A percentile compares a stretch with the other conserved stretches of the same genome.
Conservation (phyloP, 805 yeast species). For the Sungouiozyma ichnusensis region DNA sequence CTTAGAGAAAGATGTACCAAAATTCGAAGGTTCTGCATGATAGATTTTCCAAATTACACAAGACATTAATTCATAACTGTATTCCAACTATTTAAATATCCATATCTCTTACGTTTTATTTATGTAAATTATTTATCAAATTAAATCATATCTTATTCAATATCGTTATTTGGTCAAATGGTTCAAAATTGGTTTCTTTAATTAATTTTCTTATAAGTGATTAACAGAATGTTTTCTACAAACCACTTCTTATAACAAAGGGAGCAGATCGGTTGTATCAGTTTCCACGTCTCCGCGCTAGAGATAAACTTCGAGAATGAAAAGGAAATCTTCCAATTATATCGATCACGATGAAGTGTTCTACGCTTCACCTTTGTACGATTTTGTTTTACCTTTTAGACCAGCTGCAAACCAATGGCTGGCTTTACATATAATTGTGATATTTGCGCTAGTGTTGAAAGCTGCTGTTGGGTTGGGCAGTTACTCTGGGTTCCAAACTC, state of each 20-base stretch:
- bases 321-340: background rate
- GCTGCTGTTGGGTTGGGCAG: slow-evolving; percentile 84
- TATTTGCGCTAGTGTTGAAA: slow-evolving; percentile 65
- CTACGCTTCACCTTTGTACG: slow-evolving; percentile 60
- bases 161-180: background rate
- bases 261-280: too few relatives aligned
- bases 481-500: slow-evolving; percentile 59
- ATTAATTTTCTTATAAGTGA: too few relatives aligned
- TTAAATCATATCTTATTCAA: too few relatives aligned
- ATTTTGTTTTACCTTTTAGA: slow-evolving; percentile 66
- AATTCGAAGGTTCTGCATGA: background rate
- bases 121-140: background rate
- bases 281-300: too few relatives aligned
- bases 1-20: slow-evolving; percentile 16
- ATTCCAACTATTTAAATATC: too few relatives aligned
- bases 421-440: slow-evolving; percentile 63
- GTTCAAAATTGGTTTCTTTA: background rate
- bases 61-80: too few relatives aligned
- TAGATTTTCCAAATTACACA: too few relatives aligned
- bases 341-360: slow-evolving; percentile 24
- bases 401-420: slow-evolving; percentile 86
- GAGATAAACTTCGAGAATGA: background rate
- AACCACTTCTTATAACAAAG: background rate
- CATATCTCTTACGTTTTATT: background rate
- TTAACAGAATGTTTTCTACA: too few relatives aligned